These are phyloP conservation scores for Paramyrothecium roridum DNA, from an alignment of 2,329 filamentous ascomycete species.

Conservation along the genomic window DNA sequence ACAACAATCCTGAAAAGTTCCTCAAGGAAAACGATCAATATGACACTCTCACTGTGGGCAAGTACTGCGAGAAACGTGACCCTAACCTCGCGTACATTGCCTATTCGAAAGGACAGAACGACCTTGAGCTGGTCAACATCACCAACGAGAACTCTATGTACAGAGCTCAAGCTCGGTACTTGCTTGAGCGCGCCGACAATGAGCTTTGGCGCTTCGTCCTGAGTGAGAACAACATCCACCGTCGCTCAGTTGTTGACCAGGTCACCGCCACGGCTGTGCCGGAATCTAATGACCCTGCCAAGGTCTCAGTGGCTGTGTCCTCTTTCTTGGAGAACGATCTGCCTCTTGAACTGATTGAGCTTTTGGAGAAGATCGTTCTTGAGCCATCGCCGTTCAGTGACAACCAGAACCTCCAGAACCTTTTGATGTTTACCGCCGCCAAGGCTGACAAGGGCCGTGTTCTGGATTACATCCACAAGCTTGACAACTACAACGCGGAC, in stretches of 20 bases:
- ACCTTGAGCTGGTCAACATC: slow-evolving; percentile 93
- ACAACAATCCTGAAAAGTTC: slow-evolving; percentile 97
- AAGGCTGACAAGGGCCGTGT: slow-evolving; percentile 94
- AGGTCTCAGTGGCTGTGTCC: slow-evolving; percentile 91
- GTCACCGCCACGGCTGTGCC: slow-evolving; percentile 94
- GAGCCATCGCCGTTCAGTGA: slow-evolving; percentile 99
- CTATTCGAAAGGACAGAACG: slow-evolving; percentile 95
- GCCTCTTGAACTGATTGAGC: slow-evolving; percentile 90
- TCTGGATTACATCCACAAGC: slow-evolving; percentile 92
- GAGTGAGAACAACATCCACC: slow-evolving; percentile 92
- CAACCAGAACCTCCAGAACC: slow-evolving; percentile 92
- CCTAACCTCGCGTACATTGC: slow-evolving; percentile 93
- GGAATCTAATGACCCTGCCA: slow-evolving; percentile 86
- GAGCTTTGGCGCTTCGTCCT: slow-evolving; percentile 96
- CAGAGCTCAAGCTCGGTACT: slow-evolving; percentile 92
- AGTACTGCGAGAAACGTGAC: slow-evolving; percentile 98
- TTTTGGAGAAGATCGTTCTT: slow-evolving; percentile 98
- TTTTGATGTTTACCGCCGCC: slow-evolving; percentile 92
- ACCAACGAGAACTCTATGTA: slow-evolving; percentile 99
- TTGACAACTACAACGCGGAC: slow-evolving; percentile 84
- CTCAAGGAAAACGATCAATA: slow-evolving; percentile 97
- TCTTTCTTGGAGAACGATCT: slow-evolving; percentile 89
- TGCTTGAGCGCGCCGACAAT: slow-evolving; percentile 82
- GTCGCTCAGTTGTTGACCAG: slow-evolving; percentile 90
- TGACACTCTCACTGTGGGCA: slow-evolving; percentile 86